A percentile compares a stretch with the other conserved stretches of the same genome.
phyloP scores from a whole-genome alignment of 371 early-diverging fungal species.

The Circinella minor region DNA sequence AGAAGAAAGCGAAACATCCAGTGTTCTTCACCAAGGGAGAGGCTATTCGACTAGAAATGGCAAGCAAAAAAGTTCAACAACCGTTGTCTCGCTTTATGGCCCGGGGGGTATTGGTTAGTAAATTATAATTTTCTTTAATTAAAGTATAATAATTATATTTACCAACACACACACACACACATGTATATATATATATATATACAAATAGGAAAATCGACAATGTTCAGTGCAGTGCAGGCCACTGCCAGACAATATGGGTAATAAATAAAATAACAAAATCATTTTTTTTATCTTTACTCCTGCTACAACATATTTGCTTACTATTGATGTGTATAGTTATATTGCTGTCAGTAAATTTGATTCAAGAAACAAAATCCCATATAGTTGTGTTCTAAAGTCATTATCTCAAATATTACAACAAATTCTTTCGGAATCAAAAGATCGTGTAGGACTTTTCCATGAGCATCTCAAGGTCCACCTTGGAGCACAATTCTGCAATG shows the following conservation, averaged over 20 bases:
- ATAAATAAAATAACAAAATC: neutral
- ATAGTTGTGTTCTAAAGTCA: conserved; percentile 42
- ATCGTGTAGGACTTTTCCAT: conserved; percentile 41
- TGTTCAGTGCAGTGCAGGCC: conserved; percentile 41
- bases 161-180: neutral
- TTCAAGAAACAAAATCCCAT: conserved; percentile 43
- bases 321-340: conserved; percentile 25
- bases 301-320: too few relatives aligned
- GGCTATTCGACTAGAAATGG: neutral
- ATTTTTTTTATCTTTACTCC: too few relatives aligned
- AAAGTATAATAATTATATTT: too few relatives aligned
- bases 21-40: conserved; percentile 11
- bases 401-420: conserved; percentile 51
- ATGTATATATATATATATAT: neutral
- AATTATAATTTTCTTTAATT: too few relatives aligned
- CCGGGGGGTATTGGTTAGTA: conserved; percentile 38
- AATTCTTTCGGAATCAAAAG: conserved; percentile 47
- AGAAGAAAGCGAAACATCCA: conserved; percentile 38
- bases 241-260: conserved; percentile 48
- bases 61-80: neutral
- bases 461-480: conserved; percentile 36
- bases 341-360: conserved; percentile 49
- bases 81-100: conserved; percentile 31
- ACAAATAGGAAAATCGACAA: conserved; percentile 44
- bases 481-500: conserved; percentile 43